Evolutionary conservation across 345 rosid genomes (phyloP).

Genomic region (Eucalyptus polyanthemos): DNA sequence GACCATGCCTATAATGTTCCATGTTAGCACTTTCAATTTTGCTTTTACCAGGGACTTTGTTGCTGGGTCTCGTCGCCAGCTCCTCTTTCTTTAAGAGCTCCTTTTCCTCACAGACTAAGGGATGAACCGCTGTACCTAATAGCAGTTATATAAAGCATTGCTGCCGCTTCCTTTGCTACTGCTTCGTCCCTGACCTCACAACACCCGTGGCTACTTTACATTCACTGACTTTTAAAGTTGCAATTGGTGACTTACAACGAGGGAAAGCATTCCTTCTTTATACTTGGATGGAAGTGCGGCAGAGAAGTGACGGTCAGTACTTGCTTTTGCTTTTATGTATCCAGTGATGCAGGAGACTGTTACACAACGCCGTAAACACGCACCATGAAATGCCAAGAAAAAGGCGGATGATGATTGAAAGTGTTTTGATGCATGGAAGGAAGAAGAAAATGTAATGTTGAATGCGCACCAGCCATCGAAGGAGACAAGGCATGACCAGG

Average conservation of each 20-base stretch:
- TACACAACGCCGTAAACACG: background rate
- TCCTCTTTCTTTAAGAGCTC: background rate
- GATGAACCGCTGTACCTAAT: background rate
- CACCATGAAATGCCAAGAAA: background rate
- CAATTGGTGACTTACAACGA: background rate
- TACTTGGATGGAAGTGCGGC: background rate
- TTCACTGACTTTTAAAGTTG: background rate
- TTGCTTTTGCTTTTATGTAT: background rate
- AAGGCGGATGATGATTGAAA: background rate
- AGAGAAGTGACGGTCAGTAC: background rate
- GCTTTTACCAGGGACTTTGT: background rate
- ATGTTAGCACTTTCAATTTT: background rate
- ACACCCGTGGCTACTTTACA: background rate
- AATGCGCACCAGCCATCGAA: background rate
- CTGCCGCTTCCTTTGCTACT: background rate
- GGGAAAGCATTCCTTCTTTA: background rate
- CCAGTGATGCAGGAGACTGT: background rate
- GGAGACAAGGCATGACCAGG: background rate
- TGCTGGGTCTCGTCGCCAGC: background rate
- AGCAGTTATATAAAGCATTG: background rate
- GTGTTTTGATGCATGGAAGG: background rate
- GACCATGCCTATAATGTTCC: background rate
- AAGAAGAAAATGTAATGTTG: background rate
- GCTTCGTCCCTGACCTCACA: background rate
- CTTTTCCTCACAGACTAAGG: background rate